phyloP scores from a whole-genome alignment of 108 stramenopile species.

The Schizochytrium sp. region DNA sequence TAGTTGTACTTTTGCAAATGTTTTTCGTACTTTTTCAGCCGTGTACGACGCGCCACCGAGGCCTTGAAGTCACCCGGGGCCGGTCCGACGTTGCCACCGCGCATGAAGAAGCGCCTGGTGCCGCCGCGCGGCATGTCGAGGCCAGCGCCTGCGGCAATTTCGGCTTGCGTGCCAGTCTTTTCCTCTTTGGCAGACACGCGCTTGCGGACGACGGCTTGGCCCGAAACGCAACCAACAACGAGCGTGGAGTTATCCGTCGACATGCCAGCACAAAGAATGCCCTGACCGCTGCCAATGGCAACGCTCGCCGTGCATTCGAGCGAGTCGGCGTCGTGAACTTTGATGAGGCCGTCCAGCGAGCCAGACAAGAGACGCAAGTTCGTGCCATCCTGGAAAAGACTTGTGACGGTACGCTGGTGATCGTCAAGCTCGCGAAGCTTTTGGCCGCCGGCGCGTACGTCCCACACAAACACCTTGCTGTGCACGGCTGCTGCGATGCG shows the following conservation, averaged over 20 bases:
- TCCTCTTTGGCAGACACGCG: neutral
- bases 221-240: conserved; percentile 13
- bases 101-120: conserved; percentile 4
- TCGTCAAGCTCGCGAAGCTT: neutral
- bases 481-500: conserved; percentile 19
- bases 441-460: conserved; percentile 18
- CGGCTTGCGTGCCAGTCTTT: neutral
- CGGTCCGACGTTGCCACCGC: neutral
- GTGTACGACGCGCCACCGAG: neutral
- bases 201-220: neutral
- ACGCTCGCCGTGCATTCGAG: neutral
- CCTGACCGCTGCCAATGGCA: neutral
- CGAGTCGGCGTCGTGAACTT: conserved; percentile 16
- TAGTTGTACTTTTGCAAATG: conserved; percentile 27
- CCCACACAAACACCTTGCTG: conserved; percentile 25
- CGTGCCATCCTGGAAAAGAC: neutral
- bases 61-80: neutral
- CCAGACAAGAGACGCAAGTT: conserved; percentile 19
- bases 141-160: neutral
- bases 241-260: neutral
- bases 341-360: conserved; percentile 29
- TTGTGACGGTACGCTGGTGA: conserved; percentile 30
- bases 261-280: conserved; percentile 18
- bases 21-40: conserved; percentile 21
- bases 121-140: neutral